These are phyloP conservation scores for Coniochaeta ligniaria DNA, from an alignment of 2,329 filamentous ascomycete genomes.

Conservation along the genomic window DNA sequence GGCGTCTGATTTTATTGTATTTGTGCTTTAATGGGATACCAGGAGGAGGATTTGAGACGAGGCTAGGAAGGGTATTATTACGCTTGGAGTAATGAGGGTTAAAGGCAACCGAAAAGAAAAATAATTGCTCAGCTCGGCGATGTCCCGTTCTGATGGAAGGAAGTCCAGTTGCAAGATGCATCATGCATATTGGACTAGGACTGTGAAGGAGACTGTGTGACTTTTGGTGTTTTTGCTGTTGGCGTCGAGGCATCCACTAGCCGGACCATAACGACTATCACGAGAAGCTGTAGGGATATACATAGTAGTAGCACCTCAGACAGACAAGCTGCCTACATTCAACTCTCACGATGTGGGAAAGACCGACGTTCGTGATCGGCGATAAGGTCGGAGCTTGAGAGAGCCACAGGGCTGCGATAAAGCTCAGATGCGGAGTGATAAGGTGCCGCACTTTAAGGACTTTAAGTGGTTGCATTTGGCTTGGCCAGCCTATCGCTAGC, in stretches of 20 bases:
- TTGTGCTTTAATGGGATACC: neutral
- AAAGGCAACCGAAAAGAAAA: neutral
- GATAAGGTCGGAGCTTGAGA: neutral
- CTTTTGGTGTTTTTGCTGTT: neutral
- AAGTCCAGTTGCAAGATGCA: too few species aligned
- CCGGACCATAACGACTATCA: neutral
- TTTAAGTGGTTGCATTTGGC: slow-evolving; percentile 2
- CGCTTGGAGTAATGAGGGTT: neutral
- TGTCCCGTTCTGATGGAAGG: neutral
- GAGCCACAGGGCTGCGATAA: neutral
- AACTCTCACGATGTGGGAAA: neutral
- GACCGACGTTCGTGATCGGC: neutral
- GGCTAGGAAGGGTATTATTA: neutral
- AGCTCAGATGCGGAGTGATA: slow-evolving; percentile 2
- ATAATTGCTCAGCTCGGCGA: neutral
- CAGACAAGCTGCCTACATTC: neutral
- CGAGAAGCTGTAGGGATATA: neutral
- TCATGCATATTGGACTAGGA: neutral
- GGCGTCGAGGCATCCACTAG: neutral
- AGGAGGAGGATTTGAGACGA: neutral
- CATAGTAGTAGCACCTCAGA: neutral
- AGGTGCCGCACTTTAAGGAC: neutral
- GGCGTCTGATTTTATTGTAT: neutral
- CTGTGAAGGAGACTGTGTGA: neutral
- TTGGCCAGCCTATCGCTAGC: neutral